Percentiles rank a stretch among this genome's conserved stretches.
These are phyloP conservation scores for Kwoniella pini DNA, from an alignment of 768 basidiomycete species.

Conservation along the genomic window DNA sequence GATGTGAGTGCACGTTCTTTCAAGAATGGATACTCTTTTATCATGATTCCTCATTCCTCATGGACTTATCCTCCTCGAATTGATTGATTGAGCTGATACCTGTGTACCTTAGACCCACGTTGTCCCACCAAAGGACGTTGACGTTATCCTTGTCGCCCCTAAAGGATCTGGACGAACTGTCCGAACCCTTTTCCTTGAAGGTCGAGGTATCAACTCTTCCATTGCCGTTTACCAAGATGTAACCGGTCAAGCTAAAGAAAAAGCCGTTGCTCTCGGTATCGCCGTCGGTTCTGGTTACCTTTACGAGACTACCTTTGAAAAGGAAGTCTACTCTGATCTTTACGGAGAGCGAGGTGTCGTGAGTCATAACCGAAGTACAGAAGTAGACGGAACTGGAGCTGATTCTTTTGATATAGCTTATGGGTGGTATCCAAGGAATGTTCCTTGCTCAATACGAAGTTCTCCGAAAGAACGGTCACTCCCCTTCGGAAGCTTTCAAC, in stretches of 20 bases:
- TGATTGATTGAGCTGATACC: not conserved
- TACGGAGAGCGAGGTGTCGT: slow-evolving; percentile 99
- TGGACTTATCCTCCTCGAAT: too few relatives aligned
- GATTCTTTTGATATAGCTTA: slow-evolving; percentile 62
- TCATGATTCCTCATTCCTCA: too few relatives aligned
- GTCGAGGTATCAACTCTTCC: slow-evolving; percentile 74
- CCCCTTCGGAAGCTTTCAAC: slow-evolving; percentile 93
- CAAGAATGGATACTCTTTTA: too few relatives aligned
- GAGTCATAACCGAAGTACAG: too few relatives aligned
- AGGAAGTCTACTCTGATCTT: slow-evolving; percentile 98
- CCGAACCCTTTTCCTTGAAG: slow-evolving; percentile 99
- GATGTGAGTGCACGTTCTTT: slow-evolving; percentile 64
- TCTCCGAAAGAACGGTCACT: slow-evolving; percentile 64
- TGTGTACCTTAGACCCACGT: slow-evolving; percentile 68
- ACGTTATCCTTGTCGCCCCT: slow-evolving; percentile 98
- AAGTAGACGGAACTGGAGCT: too few relatives aligned
- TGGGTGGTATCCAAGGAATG: slow-evolving; percentile 96
- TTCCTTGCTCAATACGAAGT: slow-evolving; percentile 92
- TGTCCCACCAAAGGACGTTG: slow-evolving; percentile 85
- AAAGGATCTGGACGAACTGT: slow-evolving; percentile 99
- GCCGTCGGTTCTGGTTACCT: slow-evolving; percentile 94
- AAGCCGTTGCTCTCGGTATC: slow-evolving; percentile 90
- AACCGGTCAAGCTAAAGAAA: slow-evolving; percentile 95
- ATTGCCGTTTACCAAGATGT: slow-evolving; percentile 97
- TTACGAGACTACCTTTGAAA: slow-evolving; percentile 99